A percentile compares a stretch with the other conserved stretches of the same genome.
Evolutionary conservation across 768 basidiomycete species (phyloP).

Genomic region (Paxillus involutus): DNA sequence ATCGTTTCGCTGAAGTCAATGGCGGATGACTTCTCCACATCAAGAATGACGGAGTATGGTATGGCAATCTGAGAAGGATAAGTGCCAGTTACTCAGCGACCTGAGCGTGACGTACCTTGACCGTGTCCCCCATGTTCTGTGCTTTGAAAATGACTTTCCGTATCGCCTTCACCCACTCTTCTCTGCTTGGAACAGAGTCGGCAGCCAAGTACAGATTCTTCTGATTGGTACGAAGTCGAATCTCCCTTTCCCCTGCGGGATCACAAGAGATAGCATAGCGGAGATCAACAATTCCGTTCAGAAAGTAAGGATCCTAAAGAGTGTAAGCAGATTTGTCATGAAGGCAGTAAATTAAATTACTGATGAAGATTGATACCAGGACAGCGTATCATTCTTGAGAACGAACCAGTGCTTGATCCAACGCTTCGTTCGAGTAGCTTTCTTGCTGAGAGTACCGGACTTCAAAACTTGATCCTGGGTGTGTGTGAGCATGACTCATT

Average conservation of each 20-base stretch:
- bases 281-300: constrained; percentile 92
- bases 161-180: constrained; percentile 96
- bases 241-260: constrained; percentile 69
- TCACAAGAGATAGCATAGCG: constrained; percentile 94
- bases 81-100: background rate
- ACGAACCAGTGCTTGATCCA: constrained; percentile 98
- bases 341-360: constrained; percentile 41
- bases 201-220: constrained; percentile 70
- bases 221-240: constrained; percentile 83
- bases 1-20: constrained; percentile 98
- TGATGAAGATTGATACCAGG: constrained; percentile 95
- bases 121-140: constrained; percentile 94
- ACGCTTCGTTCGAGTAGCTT: constrained; percentile 83
- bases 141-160: constrained; percentile 93
- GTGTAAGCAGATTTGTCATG: constrained; percentile 4
- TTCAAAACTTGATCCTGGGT: constrained; percentile 87
- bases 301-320: constrained; percentile 92
- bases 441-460: constrained; percentile 88
- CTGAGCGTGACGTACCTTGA: constrained; percentile 60
- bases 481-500: constrained; percentile 10
- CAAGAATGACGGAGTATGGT: constrained; percentile 85
- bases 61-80: constrained; percentile 71
- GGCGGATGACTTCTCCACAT: constrained; percentile 83
- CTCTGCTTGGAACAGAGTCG: constrained; percentile 79
- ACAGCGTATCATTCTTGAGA: constrained; percentile 91